phyloP scores from a whole-genome alignment of 306 rosid genomes.

The Abrus precatorius region DNA sequence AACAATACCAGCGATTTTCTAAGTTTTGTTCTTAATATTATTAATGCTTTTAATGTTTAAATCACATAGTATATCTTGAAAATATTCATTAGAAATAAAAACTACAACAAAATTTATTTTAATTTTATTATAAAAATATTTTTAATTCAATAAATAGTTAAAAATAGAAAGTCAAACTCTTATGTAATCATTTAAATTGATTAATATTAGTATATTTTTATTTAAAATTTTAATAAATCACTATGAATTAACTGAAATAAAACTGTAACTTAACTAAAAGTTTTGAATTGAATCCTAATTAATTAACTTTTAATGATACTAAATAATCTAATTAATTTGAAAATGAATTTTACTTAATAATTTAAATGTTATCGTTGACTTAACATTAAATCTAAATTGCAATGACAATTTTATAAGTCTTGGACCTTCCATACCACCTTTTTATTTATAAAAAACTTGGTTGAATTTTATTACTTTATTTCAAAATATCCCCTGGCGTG shows the following conservation, averaged over 20 bases:
- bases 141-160: neutral
- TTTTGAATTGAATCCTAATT: no score
- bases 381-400: neutral
- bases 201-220: neutral
- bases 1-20: no score
- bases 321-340: neutral
- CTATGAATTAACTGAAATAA: no score
- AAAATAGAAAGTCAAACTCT: neutral
- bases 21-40: no score
- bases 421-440: neutral
- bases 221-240: neutral
- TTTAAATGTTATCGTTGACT: constrained; percentile 1
- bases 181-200: neutral
- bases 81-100: no score
- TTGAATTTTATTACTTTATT: constrained; percentile 4
- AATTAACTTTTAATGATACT: no score
- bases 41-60: no score
- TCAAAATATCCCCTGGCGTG: constrained; percentile 37
- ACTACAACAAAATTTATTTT: no score
- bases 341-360: neutral
- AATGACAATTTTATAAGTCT: neutral
- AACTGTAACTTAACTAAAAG: no score
- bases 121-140: neutral
- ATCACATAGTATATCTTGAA: no score
- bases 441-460: neutral